These are phyloP conservation scores for Zasmidium citrigriseum DNA, from an alignment of 2,329 filamentous ascomycete species.

Conservation along the genomic window DNA sequence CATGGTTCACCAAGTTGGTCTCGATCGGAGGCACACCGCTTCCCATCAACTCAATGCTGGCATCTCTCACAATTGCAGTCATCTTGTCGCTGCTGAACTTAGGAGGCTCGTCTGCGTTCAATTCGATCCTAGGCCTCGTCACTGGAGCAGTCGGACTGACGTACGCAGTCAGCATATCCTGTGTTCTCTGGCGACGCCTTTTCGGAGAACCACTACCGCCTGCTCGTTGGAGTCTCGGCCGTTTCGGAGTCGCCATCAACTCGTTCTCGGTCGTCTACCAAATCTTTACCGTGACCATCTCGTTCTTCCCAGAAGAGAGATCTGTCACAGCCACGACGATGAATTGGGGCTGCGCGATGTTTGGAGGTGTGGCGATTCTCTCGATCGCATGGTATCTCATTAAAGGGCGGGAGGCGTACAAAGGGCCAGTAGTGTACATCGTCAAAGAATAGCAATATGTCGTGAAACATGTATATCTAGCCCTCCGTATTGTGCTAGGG, in stretches of 20 bases:
- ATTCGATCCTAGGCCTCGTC: conserved; percentile 40
- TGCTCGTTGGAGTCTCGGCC: conserved; percentile 16
- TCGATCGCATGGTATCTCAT: conserved; percentile 12
- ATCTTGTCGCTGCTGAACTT: conserved; percentile 36
- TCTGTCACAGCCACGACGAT: conserved; percentile 15
- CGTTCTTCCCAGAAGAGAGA: conserved; percentile 22
- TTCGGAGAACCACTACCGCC: conserved; percentile 16
- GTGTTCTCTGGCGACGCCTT: conserved; percentile 15
- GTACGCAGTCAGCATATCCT: conserved; percentile 19
- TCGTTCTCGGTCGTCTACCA: conserved; percentile 13
- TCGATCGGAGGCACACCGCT: conserved; percentile 15
- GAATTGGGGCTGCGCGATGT: conserved; percentile 25
- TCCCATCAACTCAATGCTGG: conserved; percentile 23
- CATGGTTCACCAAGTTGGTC: conserved; percentile 11
- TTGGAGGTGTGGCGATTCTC: conserved; percentile 16
- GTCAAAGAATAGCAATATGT: neutral
- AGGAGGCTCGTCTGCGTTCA: conserved; percentile 40
- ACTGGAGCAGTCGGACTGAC: conserved; percentile 12
- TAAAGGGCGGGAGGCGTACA: conserved; percentile 14
- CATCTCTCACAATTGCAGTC: conserved; percentile 19
- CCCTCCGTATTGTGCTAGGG: too few relatives aligned
- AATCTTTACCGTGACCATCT: conserved; percentile 13
- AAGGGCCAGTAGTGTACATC: conserved; percentile 17
- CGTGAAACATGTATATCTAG: neutral
- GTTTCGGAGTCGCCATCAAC: conserved; percentile 14